Base-by-base conservation (phyloP, 106 monocot species). In the Xerophyta viscosa region DNA sequence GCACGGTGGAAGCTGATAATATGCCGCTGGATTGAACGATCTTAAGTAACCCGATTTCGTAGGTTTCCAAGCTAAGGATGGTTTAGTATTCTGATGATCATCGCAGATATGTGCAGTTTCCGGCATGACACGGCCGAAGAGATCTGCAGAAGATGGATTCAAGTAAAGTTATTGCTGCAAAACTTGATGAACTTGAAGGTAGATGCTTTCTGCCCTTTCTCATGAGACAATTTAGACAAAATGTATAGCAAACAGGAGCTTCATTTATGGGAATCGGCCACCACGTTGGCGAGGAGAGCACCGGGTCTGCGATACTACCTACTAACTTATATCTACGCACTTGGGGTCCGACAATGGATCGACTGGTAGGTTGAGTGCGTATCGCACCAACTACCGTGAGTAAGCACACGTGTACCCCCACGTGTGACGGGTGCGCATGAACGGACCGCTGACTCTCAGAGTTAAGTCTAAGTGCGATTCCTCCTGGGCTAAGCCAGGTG, bases 151-250 rank as follows among this genome's bases (percentile, higher is more conserved):
- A 51, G 82, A 20, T 46, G 46, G 46, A 46, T 46, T 46, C 46
- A 46, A 10, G 33, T 33, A 33, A 5, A 33, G 10, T 6, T 6
- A 6, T 5, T 33, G 5, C 33, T 6, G 33, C 33, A 43, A 43
- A 43, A 3, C 18, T 43, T 13, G 3, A 8, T 26, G 22, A 2
- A 3, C 14, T 20, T 57, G 37, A 60, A 84, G 74, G 48, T 92
- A 10, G 91, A 82, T 20, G 81, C 82, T 21, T 92, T 92, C 79
- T 92, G 86, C 50, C 91, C 91, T 11, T 92, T 92, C 45, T 29
- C 91, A 3, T 75, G 91, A 46, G 73, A 86, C 33, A 86, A 86
- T 51, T 72, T 75, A 0, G 53, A 56, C 1, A 73, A 48, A 1
- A 0, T 23, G 31, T 28, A 69, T 8, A 46, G 47, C 7, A 62